Conservation (phyloP, 352 stramenopile species). For the Phytophthora idaei region DNA sequence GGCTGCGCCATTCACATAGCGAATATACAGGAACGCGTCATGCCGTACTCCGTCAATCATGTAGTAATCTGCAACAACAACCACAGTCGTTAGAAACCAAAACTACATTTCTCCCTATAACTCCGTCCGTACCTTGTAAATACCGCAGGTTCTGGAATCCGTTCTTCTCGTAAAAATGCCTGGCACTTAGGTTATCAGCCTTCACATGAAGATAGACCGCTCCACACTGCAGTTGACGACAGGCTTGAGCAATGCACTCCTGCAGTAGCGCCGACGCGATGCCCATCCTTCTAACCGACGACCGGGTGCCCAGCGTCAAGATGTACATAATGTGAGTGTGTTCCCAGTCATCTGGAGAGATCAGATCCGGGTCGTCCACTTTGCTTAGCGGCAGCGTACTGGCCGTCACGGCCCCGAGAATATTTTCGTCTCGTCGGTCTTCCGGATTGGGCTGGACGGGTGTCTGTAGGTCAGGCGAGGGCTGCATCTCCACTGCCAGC, state of each 20-base stretch:
- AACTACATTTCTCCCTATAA: background rate
- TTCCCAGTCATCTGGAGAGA: constrained; percentile 55
- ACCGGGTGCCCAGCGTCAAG: constrained; percentile 92
- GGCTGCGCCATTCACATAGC: constrained; percentile 78
- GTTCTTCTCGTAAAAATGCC: constrained; percentile 97
- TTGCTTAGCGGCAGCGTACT: constrained; percentile 84
- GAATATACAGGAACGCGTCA: constrained; percentile 87
- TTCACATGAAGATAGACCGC: constrained; percentile 98
- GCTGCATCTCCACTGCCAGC: constrained; percentile 70
- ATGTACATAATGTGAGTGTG: constrained; percentile 96
- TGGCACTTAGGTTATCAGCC: constrained; percentile 92
- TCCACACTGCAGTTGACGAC: constrained; percentile 78
- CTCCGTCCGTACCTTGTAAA: constrained; percentile 76
- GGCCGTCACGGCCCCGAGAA: constrained; percentile 92
- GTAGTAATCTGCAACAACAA: constrained; percentile 73
- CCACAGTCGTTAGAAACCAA: constrained; percentile 12
- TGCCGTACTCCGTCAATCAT: constrained; percentile 84
- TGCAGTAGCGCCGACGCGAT: constrained; percentile 92
- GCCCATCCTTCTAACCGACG: constrained; percentile 84
- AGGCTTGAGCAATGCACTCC: constrained; percentile 88
- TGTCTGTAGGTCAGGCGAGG: constrained; percentile 19
- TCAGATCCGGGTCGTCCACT: constrained; percentile 65
- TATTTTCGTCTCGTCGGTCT: constrained; percentile 38
- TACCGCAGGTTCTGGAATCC: constrained; percentile 93
- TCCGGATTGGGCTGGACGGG: constrained; percentile 6